phyloP scores from a whole-genome alignment of 1,284 basidiomycete species.

The Schizophyllum amplum region DNA sequence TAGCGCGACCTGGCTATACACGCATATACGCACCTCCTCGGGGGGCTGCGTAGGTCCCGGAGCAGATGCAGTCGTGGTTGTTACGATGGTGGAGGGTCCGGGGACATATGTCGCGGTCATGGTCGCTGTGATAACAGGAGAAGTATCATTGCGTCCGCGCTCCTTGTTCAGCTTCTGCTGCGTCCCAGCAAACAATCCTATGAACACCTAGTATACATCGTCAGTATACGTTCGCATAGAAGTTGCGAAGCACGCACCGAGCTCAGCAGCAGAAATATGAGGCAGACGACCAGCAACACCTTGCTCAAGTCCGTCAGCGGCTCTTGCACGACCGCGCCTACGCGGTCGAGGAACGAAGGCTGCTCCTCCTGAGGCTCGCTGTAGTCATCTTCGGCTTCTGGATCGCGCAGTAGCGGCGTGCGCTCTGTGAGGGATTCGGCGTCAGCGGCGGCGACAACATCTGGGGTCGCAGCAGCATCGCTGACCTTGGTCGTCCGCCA shows the following conservation, averaged over 20 bases:
- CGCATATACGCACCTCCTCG: conserved; percentile 30
- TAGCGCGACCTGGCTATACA: conserved; percentile 1
- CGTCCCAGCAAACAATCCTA: conserved; percentile 87
- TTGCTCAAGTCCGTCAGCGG: conserved; percentile 82
- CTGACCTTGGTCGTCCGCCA: background rate
- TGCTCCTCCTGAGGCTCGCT: background rate
- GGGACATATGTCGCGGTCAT: conserved; percentile 27
- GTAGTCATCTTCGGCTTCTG: background rate
- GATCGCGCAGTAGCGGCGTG: background rate
- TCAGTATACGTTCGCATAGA: background rate
- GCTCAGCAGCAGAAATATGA: conserved; percentile 75
- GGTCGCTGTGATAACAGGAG: conserved; percentile 19
- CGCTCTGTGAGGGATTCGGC: background rate
- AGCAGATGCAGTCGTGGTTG: conserved; percentile 24
- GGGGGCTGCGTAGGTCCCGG: conserved; percentile 41
- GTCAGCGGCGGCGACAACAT: background rate
- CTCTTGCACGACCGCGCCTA: conserved; percentile 24
- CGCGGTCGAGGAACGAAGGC: background rate
- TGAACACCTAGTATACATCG: conserved; percentile 47
- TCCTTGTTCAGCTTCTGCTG: conserved; percentile 63
- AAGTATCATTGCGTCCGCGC: conserved; percentile 24
- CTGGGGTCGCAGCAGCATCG: background rate
- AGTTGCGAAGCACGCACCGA: conserved; percentile 33
- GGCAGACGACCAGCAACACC: conserved; percentile 66
- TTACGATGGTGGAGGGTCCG: conserved; percentile 21